These are phyloP conservation scores for Cydonia oblonga DNA, from an alignment of 331 rosid genomes.

Conservation along the genomic window DNA sequence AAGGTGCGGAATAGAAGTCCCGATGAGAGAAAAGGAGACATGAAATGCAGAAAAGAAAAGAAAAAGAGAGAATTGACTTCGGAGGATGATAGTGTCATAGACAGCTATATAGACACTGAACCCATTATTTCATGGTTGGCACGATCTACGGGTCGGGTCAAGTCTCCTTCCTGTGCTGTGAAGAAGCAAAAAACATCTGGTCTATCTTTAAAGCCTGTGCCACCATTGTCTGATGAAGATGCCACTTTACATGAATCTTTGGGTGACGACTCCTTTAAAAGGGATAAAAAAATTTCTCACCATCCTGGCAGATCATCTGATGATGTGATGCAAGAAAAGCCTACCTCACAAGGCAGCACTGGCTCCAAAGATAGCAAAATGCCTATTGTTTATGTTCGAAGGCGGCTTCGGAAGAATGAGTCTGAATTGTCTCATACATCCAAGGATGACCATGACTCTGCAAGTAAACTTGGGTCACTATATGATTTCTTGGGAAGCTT, in stretches of 20 bases:
- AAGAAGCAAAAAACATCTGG: conserved; percentile 67
- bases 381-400: conserved; percentile 78
- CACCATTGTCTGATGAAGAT: conserved; percentile 33
- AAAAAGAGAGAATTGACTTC: conserved; percentile 23
- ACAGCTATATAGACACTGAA: conserved; percentile 66
- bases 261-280: conserved; percentile 21
- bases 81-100: conserved; percentile 46
- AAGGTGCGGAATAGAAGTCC: conserved; percentile 19
- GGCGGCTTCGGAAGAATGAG: conserved; percentile 45
- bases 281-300: conserved; percentile 22
- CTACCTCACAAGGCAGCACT: conserved; percentile 29
- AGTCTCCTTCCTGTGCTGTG: conserved; percentile 38
- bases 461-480: conserved; percentile 22
- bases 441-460: conserved; percentile 14
- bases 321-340: conserved; percentile 24
- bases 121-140: conserved; percentile 92
- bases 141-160: conserved; percentile 49
- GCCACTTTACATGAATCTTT: conserved; percentile 15
- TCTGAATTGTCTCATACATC: conserved; percentile 21
- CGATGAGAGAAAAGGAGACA: conserved; percentile 29
- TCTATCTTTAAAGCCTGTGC: conserved; percentile 21
- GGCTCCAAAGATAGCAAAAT: conserved; percentile 33
- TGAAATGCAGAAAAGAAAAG: conserved; percentile 36
- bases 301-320: conserved; percentile 33
- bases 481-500: conserved; percentile 16